Base-by-base conservation (phyloP, 2,329 filamentous ascomycete genomes). In the Volutella citrinella region DNA sequence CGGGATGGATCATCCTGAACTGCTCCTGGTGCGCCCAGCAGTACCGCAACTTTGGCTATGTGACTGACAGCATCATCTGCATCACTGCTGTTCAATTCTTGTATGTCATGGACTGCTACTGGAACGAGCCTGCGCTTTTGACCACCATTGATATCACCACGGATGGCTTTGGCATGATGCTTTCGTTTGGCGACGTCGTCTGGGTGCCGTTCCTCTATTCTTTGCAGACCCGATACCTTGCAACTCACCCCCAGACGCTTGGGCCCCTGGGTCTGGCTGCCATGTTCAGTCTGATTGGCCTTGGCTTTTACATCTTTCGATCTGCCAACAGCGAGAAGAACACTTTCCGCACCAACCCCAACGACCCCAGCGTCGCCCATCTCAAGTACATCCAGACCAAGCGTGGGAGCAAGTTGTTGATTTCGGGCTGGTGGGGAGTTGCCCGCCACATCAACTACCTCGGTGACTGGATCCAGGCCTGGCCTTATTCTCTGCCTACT, bases 321-420 rank as follows among this genome's bases (percentile, higher is more conserved):
- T 74, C 84, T n/a, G 80, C 87, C 58, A 97, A 97, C 73, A 87
- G 80, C 63, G 82, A 96, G 68, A 97, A 97, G 80, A 95, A 96
- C 65, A 76, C 77, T 16, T 97, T 97, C 80, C 82, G 93, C 39
- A 94, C 80, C 21, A 80, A 96, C 60, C 90, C 90, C 18, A 70
- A 82, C 19, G 87, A 95, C 55, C 85, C 89, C 1, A 73, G 74
- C 19, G 79, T 96, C 36, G 74, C 79, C 25, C 83, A 95, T 55
- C 78, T 96, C 49, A 79, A 84, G 57, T 95, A 84, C 62, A 89
- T 97, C 41, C 72, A 93, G 66, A 97, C 91, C 9, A 80, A 81
- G 55, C 74, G 78, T 3, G 91, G 91, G 32, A 89, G 85, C 38
- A 85, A 82, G 49, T 77, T 96, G 19, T 74, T 96, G 45, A 80